Evolutionary conservation across 2,329 filamentous ascomycete species (phyloP).

Genomic region (Diplodia sapinea): DNA sequence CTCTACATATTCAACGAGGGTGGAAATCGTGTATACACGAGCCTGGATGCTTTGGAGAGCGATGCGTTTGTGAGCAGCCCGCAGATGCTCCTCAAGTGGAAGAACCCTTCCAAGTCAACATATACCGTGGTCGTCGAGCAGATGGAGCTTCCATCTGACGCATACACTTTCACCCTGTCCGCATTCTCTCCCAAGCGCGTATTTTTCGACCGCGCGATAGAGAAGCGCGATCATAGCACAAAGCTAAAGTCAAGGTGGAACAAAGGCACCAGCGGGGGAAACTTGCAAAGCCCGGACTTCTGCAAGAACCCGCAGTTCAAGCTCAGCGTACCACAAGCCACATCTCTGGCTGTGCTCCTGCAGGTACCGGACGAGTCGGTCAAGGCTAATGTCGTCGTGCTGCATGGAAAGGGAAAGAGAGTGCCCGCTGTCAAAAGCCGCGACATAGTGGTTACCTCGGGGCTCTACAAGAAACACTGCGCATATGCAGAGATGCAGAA

Average conservation of each 20-base stretch:
- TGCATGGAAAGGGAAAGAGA: constrained; percentile 76
- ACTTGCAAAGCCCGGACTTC: constrained; percentile 76
- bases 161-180: constrained; percentile 86
- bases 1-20: constrained; percentile 77
- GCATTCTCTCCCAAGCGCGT: constrained; percentile 74
- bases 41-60: constrained; percentile 67
- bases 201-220: constrained; percentile 64
- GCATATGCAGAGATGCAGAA: constrained; percentile 68
- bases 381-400: constrained; percentile 82
- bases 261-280: constrained; percentile 80
- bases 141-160: constrained; percentile 73
- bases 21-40: constrained; percentile 75
- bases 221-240: constrained; percentile 65
- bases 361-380: constrained; percentile 70
- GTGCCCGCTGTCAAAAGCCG: constrained; percentile 71
- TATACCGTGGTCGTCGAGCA: constrained; percentile 76
- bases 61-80: constrained; percentile 93
- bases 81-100: constrained; percentile 82
- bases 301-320: constrained; percentile 87
- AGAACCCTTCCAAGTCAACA: constrained; percentile 58
- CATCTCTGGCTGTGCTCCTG: constrained; percentile 74
- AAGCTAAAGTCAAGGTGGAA: constrained; percentile 74
- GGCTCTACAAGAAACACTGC: constrained; percentile 85
- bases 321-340: constrained; percentile 62
- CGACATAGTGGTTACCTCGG: constrained; percentile 81